These are phyloP conservation scores for Russula virescens DNA, from an alignment of 768 basidiomycete genomes.

Conservation along the genomic window DNA sequence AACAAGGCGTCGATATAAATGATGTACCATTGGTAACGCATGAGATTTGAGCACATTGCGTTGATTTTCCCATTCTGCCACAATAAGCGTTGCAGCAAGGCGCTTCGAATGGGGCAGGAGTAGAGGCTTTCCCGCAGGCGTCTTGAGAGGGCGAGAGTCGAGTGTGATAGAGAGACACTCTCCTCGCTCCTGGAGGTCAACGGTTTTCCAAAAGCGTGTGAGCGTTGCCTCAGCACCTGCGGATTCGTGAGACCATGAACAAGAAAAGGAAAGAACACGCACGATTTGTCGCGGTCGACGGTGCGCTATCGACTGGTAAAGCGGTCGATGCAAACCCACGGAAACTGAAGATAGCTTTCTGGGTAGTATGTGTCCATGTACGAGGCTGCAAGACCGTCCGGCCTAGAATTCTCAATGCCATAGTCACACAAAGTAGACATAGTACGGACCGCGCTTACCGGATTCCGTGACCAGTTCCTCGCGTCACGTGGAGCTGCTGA, in stretches of 20 bases:
- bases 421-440: too few species aligned
- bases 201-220: conserved; percentile 92
- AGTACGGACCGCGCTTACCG: not conserved
- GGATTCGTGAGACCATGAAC: conserved; percentile 7
- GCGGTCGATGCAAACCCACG: conserved; percentile 1
- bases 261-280: conserved; percentile 24
- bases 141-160: conserved; percentile 81
- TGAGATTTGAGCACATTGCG: conserved; percentile 79
- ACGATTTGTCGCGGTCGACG: conserved; percentile 63
- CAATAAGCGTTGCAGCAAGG: conserved; percentile 78
- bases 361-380: not conserved
- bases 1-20: not conserved
- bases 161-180: conserved; percentile 59
- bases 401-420: not conserved
- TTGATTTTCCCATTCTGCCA: conserved; percentile 96
- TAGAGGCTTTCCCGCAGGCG: conserved; percentile 75
- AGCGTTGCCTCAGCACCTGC: conserved; percentile 81
- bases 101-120: conserved; percentile 63
- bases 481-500: not conserved
- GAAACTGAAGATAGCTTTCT: not conserved
- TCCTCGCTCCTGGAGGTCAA: conserved; percentile 60
- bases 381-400: not conserved
- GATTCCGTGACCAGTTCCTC: not conserved
- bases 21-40: conserved; percentile 79
- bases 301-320: conserved; percentile 36